A percentile compares a stretch with the other conserved stretches of the same genome.
These are phyloP conservation scores for Starmerella riodocensis DNA, from an alignment of 805 yeast genomes.

Conservation along the genomic window DNA sequence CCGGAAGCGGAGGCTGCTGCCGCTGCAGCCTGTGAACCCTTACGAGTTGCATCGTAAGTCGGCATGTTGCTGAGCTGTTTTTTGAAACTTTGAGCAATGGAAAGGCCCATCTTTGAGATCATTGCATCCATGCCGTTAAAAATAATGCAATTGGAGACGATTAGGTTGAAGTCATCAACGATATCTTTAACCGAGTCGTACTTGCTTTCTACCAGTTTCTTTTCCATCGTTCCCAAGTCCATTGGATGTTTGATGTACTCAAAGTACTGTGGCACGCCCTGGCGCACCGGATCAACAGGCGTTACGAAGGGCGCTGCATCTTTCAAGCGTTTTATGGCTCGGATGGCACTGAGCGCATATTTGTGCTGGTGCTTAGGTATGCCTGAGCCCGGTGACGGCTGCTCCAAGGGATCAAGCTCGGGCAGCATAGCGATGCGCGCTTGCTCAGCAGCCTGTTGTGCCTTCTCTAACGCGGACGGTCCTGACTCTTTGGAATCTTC, in stretches of 20 bases:
- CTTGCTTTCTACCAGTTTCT: conserved; percentile 54
- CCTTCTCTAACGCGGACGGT: conserved; percentile 20
- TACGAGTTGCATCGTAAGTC: conserved; percentile 31
- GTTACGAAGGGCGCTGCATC: conserved; percentile 81
- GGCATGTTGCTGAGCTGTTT: conserved; percentile 91
- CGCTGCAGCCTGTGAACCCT: conserved; percentile 26
- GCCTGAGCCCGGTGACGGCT: conserved; percentile 18
- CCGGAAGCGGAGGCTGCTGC: conserved; percentile 26
- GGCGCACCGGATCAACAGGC: conserved; percentile 82
- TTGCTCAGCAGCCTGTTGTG: conserved; percentile 19
- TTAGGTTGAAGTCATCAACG: conserved; percentile 64
- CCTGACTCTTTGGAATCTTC: conserved; percentile 8
- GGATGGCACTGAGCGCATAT: conserved; percentile 63
- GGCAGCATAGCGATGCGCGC: conserved; percentile 18
- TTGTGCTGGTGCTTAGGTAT: conserved; percentile 59
- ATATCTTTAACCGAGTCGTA: conserved; percentile 60
- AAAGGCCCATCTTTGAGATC: conserved; percentile 83
- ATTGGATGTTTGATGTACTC: conserved; percentile 75
- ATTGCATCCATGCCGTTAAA: conserved; percentile 78
- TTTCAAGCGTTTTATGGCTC: conserved; percentile 77
- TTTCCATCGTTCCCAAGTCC: conserved; percentile 87
- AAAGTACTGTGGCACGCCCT: conserved; percentile 82
- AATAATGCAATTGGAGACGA: conserved; percentile 67
- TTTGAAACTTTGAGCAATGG: conserved; percentile 81
- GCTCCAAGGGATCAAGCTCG: conserved; percentile 21